Evolutionary conservation across 192 early-diverging fungal species (phyloP).

Genomic region (Funneliformis mosseae): DNA sequence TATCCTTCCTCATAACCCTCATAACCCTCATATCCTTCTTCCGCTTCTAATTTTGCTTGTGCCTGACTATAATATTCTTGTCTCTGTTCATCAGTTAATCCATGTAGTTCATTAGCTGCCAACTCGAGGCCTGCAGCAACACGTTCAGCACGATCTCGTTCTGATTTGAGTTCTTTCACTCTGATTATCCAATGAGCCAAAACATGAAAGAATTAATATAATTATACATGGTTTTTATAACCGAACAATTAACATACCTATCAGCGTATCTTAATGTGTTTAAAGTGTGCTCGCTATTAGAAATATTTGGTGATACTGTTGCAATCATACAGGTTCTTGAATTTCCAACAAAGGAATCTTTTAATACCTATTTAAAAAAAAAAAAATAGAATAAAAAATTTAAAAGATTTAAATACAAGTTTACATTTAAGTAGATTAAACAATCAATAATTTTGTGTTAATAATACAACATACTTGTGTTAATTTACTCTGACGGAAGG

Average conservation of each 20-base stretch:
- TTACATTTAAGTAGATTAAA: not conserved
- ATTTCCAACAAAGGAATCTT: conserved; percentile 98
- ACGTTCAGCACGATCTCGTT: conserved; percentile 38
- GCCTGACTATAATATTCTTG: conserved; percentile 21
- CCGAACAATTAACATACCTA: conserved; percentile 49
- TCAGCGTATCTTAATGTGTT: conserved; percentile 98
- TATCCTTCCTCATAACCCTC: conserved; percentile 13
- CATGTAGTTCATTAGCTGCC: conserved; percentile 2
- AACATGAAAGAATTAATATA: not conserved
- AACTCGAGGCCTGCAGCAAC: conserved; percentile 28
- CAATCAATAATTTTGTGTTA: not conserved
- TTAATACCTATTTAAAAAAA: conserved; percentile 63
- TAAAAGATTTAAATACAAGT: no score
- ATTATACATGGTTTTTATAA: not conserved
- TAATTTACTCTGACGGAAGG: conserved; percentile 96
- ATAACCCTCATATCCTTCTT: conserved; percentile 26
- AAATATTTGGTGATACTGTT: conserved; percentile 93
- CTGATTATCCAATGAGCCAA: conserved; percentile 11
- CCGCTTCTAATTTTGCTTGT: not conserved
- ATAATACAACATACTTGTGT: conserved; percentile 69
- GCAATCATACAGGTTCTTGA: conserved; percentile 99
- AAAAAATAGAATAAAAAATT: not conserved
- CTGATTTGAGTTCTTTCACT: conserved; percentile 51
- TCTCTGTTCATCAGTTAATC: conserved; percentile 19
- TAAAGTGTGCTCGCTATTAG: conserved; percentile 93